Conservation (phyloP, 345 rosid genomes). For the Trapa incisa region DNA sequence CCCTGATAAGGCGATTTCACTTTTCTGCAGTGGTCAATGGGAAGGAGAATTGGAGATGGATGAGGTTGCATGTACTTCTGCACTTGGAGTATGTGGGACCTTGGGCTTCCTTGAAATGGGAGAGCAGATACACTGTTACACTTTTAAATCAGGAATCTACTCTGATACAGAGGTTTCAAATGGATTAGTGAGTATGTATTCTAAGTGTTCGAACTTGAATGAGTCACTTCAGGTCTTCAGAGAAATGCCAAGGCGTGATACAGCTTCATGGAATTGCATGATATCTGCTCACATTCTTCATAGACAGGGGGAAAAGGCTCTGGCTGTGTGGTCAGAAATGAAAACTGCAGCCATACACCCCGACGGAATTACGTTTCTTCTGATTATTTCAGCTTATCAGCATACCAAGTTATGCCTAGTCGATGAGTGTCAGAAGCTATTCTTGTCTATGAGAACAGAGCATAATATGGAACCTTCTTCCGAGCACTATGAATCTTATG, state of each 20-base stretch:
- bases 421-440: slow-evolving; percentile 37
- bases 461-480: slow-evolving; percentile 41
- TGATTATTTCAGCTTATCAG: slow-evolving; percentile 44
- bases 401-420: slow-evolving; percentile 38
- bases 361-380: slow-evolving; percentile 37
- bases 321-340: slow-evolving; percentile 49
- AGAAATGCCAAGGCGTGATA: slow-evolving; percentile 32
- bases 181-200: slow-evolving; percentile 62
- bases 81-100: slow-evolving; percentile 56
- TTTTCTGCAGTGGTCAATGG: slow-evolving; percentile 25
- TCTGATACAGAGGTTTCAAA: slow-evolving; percentile 50
- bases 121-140: slow-evolving; percentile 50
- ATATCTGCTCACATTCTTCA: slow-evolving; percentile 55
- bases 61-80: slow-evolving; percentile 44
- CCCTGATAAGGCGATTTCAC: slow-evolving; percentile 54
- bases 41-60: slow-evolving; percentile 43
- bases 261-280: slow-evolving; percentile 74
- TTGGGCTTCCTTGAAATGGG: slow-evolving; percentile 64
- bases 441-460: slow-evolving; percentile 39
- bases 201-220: slow-evolving; percentile 38
- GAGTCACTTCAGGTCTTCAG: slow-evolving; percentile 42
- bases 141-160: slow-evolving; percentile 39
- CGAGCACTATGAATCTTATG: slow-evolving; percentile 53
- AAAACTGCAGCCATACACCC: slow-evolving; percentile 27
- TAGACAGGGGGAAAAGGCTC: slow-evolving; percentile 54